A percentile compares a stretch with the other conserved stretches of the same genome.
phyloP scores from a whole-genome alignment of 371 early-diverging fungal species.

The Mucor velutinosus region DNA sequence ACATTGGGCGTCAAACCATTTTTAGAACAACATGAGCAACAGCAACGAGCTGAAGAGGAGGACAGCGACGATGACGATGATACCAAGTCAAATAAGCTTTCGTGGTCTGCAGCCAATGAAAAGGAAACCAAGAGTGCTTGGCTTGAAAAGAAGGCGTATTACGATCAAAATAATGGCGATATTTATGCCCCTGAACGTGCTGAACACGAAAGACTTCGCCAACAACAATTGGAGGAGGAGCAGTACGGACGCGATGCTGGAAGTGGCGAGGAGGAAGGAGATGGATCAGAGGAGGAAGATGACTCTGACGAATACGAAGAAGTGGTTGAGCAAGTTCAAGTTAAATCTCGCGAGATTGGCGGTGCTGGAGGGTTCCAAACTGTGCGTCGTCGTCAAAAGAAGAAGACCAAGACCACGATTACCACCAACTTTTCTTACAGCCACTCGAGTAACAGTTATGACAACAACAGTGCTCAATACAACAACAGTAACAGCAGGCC shows the following conservation, averaged over 20 bases:
- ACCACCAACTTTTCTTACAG: conserved; percentile 11
- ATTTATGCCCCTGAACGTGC: conserved; percentile 23
- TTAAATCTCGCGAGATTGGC: conserved; percentile 29
- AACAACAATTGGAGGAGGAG: conserved; percentile 16
- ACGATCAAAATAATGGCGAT: conserved; percentile 12
- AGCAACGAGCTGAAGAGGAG: conserved; percentile 1
- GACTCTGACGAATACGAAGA: conserved; percentile 31
- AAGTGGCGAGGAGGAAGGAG: conserved; percentile 11
- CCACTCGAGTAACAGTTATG: not conserved
- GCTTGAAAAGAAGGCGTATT: conserved; percentile 10
- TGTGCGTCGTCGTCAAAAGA: conserved; percentile 24
- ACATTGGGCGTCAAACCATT: conserved; percentile 26
- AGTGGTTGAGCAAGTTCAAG: conserved; percentile 16
- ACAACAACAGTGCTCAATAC: conserved; percentile 1
- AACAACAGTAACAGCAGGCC: conserved; percentile 3
- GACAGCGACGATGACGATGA: conserved; percentile 26
- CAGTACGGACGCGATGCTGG: conserved; percentile 1
- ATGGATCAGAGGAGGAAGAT: conserved; percentile 11
- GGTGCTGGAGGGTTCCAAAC: conserved; percentile 17
- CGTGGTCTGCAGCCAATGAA: conserved; percentile 31
- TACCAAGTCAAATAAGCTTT: conserved; percentile 3
- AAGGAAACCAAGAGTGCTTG: conserved; percentile 11
- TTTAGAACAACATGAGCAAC: conserved; percentile 11
- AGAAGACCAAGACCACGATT: conserved; percentile 13
- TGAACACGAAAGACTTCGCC: conserved; percentile 22